Base-by-base conservation (phyloP, 768 basidiomycete genomes). In the Porpolomopsis calyptriformis region DNA sequence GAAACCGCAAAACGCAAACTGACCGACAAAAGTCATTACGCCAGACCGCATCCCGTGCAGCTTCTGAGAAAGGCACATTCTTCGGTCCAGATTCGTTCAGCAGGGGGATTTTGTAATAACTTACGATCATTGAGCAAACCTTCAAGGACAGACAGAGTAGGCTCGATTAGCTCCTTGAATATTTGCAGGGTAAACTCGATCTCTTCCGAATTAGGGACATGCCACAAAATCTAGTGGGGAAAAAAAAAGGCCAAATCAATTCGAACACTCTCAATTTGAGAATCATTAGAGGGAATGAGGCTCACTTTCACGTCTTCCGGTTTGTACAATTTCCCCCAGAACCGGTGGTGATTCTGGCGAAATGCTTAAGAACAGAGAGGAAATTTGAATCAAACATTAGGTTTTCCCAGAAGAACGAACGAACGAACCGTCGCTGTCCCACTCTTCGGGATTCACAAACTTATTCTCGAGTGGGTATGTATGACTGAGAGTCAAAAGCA, bases 1-100 rank as follows among this genome's bases (percentile, higher is more conserved):
- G n/a, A n/a, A n/a, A n/a, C n/a, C n/a, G n/a, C n/a, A n/a, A n/a
- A n/a, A n/a, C n/a, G n/a, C n/a, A n/a, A n/a, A 64, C 71, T 33
- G 25, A 80, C 74, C 87, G 75, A 65, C 88, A 91, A 57, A 91
- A 88, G 52, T 91, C 85, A 60, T 88, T 90, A 10, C 82, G 72
- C 88, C 88, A 92, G 12, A 72, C 51, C 12, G 73, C 72, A 59
- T 84, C 74, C 18, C 78, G 72, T 22, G 64, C 54, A 35, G 69
- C 55, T 38, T 64, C 74, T 76, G 46, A 34, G 12, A 16, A 38
- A 20, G 7, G 14, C 18, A 12, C 26, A 11, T 40, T 42, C 33
- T 24, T 14, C 12, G 23, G 12, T 40, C 2, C 19, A n/a, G n/a
- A 18, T 16, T 22, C 16, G 20, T 9, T 16, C 37, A 38, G 6